A percentile compares a stretch with the other conserved stretches of the same genome.
Conservation (phyloP, 2,329 filamentous ascomycete genomes). For the Mycosphaerelloides madeirae region DNA sequence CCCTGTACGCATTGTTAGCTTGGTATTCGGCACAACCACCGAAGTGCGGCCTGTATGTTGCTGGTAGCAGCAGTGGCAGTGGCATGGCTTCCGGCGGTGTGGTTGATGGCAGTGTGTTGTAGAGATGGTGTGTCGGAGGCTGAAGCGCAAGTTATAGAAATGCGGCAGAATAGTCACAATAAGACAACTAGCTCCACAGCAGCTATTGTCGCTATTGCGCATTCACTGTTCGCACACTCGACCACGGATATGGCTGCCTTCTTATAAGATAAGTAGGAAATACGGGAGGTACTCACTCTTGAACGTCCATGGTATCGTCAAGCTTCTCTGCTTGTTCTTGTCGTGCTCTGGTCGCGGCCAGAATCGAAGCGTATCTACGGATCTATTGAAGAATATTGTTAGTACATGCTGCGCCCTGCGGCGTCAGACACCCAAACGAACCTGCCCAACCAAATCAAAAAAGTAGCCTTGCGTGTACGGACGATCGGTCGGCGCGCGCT, state of each 20-base stretch:
- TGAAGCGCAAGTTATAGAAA: neutral
- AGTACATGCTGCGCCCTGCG: slow-evolving; percentile 18
- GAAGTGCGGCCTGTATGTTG: slow-evolving; percentile 4
- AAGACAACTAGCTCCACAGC: neutral
- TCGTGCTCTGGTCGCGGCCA: slow-evolving; percentile 69
- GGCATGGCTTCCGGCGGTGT: neutral
- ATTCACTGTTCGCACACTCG: too few relatives aligned
- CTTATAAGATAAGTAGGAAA: too few relatives aligned
- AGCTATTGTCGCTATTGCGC: too few relatives aligned
- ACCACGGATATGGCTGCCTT: too few relatives aligned
- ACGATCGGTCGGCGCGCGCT: slow-evolving; percentile 75
- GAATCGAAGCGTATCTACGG: slow-evolving; percentile 77
- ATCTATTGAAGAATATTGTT: slow-evolving; percentile 46
- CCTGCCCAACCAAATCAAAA: slow-evolving; percentile 88
- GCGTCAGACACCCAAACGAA: slow-evolving; percentile 24
- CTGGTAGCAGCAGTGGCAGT: neutral
- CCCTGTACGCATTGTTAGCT: slow-evolving; percentile 38
- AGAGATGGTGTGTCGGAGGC: slow-evolving; percentile 1
- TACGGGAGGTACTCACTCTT: slow-evolving; percentile 40
- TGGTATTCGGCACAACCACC: slow-evolving; percentile 6
- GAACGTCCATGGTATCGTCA: slow-evolving; percentile 47
- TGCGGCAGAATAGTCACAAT: slow-evolving; percentile 4
- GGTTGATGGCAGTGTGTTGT: slow-evolving; percentile 1
- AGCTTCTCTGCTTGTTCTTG: slow-evolving; percentile 52
- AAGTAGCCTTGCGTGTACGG: slow-evolving; percentile 97